Evolutionary conservation across 495 filamentous ascomycete genomes (phyloP).

Genomic region (Lasiosphaeriaceae sp.): DNA sequence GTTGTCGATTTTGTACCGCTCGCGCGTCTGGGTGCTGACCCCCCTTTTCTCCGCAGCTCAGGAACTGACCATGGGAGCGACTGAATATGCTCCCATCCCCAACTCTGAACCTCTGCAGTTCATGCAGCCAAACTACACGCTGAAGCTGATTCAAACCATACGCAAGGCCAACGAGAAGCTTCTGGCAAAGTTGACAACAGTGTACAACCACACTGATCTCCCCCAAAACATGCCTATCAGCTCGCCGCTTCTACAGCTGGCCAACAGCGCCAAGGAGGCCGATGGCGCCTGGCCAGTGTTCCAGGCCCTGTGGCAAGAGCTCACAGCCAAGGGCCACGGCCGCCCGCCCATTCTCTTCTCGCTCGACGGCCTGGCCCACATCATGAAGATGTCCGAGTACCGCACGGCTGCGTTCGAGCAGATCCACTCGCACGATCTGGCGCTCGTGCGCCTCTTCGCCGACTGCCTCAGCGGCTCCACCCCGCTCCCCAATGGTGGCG

Average conservation of each 20-base stretch:
- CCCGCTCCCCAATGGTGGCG: constrained; percentile 70
- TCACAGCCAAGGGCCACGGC: constrained; percentile 51
- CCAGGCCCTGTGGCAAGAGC: constrained; percentile 73
- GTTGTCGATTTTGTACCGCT: no score
- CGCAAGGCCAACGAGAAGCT: constrained; percentile 66
- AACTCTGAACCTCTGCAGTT: constrained; percentile 54
- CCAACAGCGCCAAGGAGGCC: constrained; percentile 67
- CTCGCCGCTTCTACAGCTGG: constrained; percentile 63
- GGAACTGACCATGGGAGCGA: constrained; percentile 73
- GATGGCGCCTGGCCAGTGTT: constrained; percentile 78
- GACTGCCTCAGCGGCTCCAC: constrained; percentile 59
- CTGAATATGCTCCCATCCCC: constrained; percentile 71
- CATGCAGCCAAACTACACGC: constrained; percentile 70
- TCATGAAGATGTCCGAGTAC: constrained; percentile 74
- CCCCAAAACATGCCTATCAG: constrained; percentile 51
- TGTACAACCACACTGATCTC: constrained; percentile 58
- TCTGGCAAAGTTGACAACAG: constrained; percentile 55
- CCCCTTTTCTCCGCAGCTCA: constrained; percentile 53
- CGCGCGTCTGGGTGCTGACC: no score
- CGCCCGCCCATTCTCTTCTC: constrained; percentile 77
- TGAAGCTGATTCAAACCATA: constrained; percentile 67
- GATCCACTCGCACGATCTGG: constrained; percentile 85
- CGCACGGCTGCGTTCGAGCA: constrained; percentile 58
- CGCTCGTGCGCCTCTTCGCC: constrained; percentile 70
- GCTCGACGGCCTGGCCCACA: constrained; percentile 73